Percentiles rank a stretch among this genome's conserved stretches.
Conservation (phyloP, 2,329 filamentous ascomycete genomes). For the Fusarium brevicatenulatum region DNA sequence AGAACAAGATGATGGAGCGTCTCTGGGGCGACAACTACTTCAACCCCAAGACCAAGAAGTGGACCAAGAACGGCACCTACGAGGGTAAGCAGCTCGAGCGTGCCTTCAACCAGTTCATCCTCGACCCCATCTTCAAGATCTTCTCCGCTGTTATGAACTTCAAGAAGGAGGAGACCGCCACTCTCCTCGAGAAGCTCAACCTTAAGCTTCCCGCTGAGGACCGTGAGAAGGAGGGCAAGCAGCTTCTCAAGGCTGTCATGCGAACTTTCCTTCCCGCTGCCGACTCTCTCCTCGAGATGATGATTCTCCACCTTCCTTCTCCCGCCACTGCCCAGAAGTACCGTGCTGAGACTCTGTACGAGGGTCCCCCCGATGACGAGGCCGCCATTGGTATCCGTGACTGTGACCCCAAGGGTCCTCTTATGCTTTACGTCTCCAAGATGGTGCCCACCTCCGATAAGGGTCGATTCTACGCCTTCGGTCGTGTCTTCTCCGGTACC, state of each 20-base stretch:
- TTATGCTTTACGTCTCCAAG: slow-evolving; percentile 99
- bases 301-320: slow-evolving; percentile 98
- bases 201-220: slow-evolving; percentile 91
- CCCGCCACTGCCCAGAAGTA: slow-evolving; percentile 96
- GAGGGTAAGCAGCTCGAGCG: slow-evolving; percentile 94
- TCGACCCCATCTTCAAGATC: slow-evolving; percentile 99
- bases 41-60: slow-evolving; percentile 99
- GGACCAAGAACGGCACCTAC: slow-evolving; percentile 86
- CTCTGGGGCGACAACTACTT: slow-evolving; percentile 99
- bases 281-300: slow-evolving; percentile 99
- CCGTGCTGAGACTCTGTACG: slow-evolving; percentile 98
- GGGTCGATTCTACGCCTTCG: slow-evolving; percentile 99
- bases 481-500: slow-evolving; percentile 99
- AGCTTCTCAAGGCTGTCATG: slow-evolving; percentile 98
- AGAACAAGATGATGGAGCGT: slow-evolving; percentile 99
- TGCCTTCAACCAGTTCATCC: slow-evolving; percentile 99
- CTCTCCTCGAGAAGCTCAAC: slow-evolving; percentile 89
- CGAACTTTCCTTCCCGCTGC: slow-evolving; percentile 98
- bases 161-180: slow-evolving; percentile 91
- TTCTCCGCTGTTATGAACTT: slow-evolving; percentile 97
- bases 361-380: slow-evolving; percentile 94
- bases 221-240: slow-evolving; percentile 95
- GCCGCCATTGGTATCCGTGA: slow-evolving; percentile 96
- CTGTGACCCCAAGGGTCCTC: slow-evolving; percentile 96
- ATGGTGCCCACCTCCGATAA: slow-evolving; percentile 99